Evolutionary conservation across 75 land plant genomes (phyloP).

Genomic region (Isoetes taiwanensis): DNA sequence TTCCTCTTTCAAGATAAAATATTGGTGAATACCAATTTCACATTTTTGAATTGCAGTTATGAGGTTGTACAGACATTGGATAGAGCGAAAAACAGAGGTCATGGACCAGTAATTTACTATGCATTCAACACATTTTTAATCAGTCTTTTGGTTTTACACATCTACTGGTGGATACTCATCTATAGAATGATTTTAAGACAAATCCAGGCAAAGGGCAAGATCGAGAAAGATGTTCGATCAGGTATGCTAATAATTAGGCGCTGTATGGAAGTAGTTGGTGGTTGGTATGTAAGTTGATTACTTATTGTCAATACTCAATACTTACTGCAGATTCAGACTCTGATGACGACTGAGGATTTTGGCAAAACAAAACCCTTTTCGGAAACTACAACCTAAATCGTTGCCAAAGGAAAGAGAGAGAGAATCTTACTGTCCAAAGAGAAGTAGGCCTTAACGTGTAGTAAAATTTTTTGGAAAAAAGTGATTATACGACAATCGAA

Average conservation of each 20-base stretch:
- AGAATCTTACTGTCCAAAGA: too few relatives aligned
- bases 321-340: too few relatives aligned
- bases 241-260: background rate
- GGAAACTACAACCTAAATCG: too few relatives aligned
- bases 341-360: too few relatives aligned
- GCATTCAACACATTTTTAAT: conserved; percentile 3
- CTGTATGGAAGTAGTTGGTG: too few relatives aligned
- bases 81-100: background rate
- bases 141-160: background rate
- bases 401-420: too few relatives aligned
- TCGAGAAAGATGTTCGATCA: conserved; percentile 7
- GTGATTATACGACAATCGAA: too few relatives aligned
- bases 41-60: background rate
- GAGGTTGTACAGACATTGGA: background rate
- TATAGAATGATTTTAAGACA: background rate
- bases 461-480: too few relatives aligned
- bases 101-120: conserved; percentile 2
- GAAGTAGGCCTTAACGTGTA: too few relatives aligned
- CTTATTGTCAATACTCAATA: too few relatives aligned
- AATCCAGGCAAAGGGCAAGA: background rate
- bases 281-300: too few relatives aligned
- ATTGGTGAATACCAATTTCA: background rate
- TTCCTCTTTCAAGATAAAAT: background rate
- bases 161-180: conserved; percentile 6
- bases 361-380: too few relatives aligned